Base-by-base conservation (phyloP, 2,329 filamentous ascomycete species). In the Trichophyton benhamiae region DNA sequence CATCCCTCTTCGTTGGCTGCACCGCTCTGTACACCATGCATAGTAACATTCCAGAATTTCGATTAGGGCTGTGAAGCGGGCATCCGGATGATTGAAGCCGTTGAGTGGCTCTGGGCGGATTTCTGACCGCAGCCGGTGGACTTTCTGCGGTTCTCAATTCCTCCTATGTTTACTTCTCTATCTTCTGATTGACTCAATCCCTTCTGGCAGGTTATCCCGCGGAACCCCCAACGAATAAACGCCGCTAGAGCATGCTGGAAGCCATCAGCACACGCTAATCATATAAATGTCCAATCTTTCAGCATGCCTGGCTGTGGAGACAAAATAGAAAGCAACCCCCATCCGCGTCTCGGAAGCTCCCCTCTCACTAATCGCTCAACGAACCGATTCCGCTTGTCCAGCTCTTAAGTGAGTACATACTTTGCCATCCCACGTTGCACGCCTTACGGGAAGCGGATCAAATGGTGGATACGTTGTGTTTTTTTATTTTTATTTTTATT, bases 381-480 rank as follows among this genome's bases (percentile, higher is more conserved):
- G 17, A 58, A 33, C 55, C 33, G 33, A 22, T 58, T 27, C 55
- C 36, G 33, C 33, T 25, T n/a, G 55, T 44, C 33, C 55, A 41
- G 55, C 22, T 41, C 41, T 41, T 42, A 20, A 20, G 20, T 42
- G n/a, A n/a, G n/a, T n/a, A n/a, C n/a, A n/a, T n/a, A 13, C 30
- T 30, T 6, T 57, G 30, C 13, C 53, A 57, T 49, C 42, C 58
- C 58, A 60, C 42, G 58, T 60, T 60, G 58, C 58, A 60, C 58
- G 41, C 41, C 46, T 48, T 33, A 49, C 42, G 58, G 58, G 13
- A 52, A 60, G 36, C 27, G 58, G 58, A 60, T 36, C 41, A 42
- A 38, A 15, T 42, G 22, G 57, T 30, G 57, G 42, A 25, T 42
- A 41, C 25, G 11, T 57, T 38, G 33, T 38, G 9, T 11, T 38